Evolutionary conservation across 2,329 filamentous ascomycete species (phyloP), one percentile per base, ranked within the genome.

Genomic region (Trichophyton schoenleinii): DNA sequence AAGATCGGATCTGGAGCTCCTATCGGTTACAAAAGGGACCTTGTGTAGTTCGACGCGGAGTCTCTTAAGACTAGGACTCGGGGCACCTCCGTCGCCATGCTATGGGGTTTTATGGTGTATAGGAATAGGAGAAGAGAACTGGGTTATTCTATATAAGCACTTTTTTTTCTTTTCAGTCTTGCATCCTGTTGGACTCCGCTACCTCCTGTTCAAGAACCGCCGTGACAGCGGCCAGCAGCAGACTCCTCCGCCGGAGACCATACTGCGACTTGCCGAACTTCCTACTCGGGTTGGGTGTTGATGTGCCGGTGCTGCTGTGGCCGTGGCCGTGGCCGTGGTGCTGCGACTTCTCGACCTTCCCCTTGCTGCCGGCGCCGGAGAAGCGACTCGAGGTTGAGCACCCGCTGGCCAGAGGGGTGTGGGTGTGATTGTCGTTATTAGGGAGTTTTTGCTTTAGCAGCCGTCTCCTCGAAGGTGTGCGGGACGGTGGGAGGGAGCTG

Each of bases 201-300:
- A 57, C 48, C 49, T 65, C 65, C 28, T 59, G 62, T 59, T 65
- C 64, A 9, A 63, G 59, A 11, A 63, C 64, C 6, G 65, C 65
- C 0, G 64, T 60, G 13, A 66, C 64, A n/a, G 65, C 65, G 28
- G 64, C 65, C 11, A 66, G 52, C 2, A 66, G 62, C 13, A 66
- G 38, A 28, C 65, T 66, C 59, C 60, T 64, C 31, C 65, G 61
- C 8, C 65, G 64, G 18, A 66, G 61, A 3, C 62, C 63, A 15
- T 41, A 61, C 2, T 60, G 55, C 13, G 53, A 59, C 52, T 57
- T 57, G 20, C 20, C 53, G 8, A 18, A 46, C 42, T 22, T 41
- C 41, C 55, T 58, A 42, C 11, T 25, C 3, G 55, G 22, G 15
- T 44, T 42, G 22, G 18, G 36, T 15, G 36, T 28, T 13, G 34